Evolutionary conservation across 805 yeast genomes (phyloP).

Genomic region (Candida hungchunana): DNA sequence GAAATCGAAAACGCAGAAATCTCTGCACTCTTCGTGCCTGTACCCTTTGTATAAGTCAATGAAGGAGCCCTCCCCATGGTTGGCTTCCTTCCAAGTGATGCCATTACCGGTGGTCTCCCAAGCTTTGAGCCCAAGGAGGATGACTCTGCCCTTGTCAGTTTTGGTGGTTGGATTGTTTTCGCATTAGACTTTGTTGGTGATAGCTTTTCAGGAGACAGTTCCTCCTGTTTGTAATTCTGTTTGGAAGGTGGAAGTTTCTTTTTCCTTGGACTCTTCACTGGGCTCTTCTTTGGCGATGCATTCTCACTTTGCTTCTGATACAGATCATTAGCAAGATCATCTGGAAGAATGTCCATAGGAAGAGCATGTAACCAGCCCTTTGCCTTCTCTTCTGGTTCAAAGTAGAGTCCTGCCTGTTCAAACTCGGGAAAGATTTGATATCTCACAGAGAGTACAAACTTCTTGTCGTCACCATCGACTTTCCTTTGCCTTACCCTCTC

Average conservation of each 20-base stretch:
- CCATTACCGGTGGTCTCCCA: too few relatives aligned
- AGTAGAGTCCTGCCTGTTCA: slow-evolving; percentile 3
- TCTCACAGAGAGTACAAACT: slow-evolving; percentile 4
- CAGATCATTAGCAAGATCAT: not conserved
- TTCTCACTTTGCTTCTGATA: not conserved
- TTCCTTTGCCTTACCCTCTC: slow-evolving; percentile 3
- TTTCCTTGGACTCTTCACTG: slow-evolving; percentile 7
- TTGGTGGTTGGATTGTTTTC: not conserved
- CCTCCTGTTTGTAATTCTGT: not conserved
- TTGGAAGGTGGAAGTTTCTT: slow-evolving; percentile 4
- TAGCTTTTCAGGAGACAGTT: slow-evolving; percentile 5
- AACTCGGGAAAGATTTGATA: slow-evolving; percentile 4
- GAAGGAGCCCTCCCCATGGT: too few relatives aligned
- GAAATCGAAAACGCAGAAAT: too few relatives aligned
- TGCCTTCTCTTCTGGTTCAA: slow-evolving; percentile 4
- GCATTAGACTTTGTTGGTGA: slow-evolving; percentile 1
- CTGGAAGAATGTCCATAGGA: slow-evolving; percentile 6
- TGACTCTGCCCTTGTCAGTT: not conserved
- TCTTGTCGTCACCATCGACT: not conserved
- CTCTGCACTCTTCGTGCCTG: too few relatives aligned
- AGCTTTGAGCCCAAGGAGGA: not conserved
- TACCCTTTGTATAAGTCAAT: too few relatives aligned
- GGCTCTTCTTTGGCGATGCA: slow-evolving; percentile 1
- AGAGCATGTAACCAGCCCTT: slow-evolving; percentile 4
- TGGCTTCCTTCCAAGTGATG: too few relatives aligned